Conservation (phyloP, 208 protist genomes). For the Kentomonas sorsogonicus region DNA sequence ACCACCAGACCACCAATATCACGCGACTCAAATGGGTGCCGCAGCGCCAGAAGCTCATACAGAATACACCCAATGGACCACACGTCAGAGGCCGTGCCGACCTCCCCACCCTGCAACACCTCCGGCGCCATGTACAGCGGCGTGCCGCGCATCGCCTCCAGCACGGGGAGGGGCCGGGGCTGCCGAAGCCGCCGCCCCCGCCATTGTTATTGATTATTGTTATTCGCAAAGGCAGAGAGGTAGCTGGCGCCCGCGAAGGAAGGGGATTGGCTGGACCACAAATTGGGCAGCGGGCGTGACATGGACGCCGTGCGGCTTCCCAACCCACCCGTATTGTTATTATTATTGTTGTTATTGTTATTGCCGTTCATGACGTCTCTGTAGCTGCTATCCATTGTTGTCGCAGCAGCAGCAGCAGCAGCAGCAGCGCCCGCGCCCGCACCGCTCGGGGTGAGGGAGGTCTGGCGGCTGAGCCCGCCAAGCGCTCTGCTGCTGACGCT, state of each 20-base stretch:
- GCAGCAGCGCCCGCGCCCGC: neutral
- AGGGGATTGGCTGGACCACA: too few relatives aligned
- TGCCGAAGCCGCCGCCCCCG: too few relatives aligned
- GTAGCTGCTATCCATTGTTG: neutral
- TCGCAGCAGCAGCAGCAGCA: neutral
- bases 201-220: too few relatives aligned
- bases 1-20: constrained; percentile 72
- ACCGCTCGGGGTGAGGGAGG: constrained; percentile 7
- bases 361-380: neutral
- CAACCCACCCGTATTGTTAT: too few relatives aligned
- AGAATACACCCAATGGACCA: constrained; percentile 92
- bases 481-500: constrained; percentile 12
- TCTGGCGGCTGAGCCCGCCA: constrained; percentile 6
- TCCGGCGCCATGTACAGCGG: constrained; percentile 94
- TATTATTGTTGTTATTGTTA: constrained; percentile 7
- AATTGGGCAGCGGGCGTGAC: too few relatives aligned
- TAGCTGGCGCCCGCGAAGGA: too few relatives aligned
- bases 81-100: constrained; percentile 72
- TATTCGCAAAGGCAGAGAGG: too few relatives aligned
- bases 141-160: constrained; percentile 86
- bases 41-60: constrained; percentile 82
- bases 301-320: too few relatives aligned
- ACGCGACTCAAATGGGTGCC: constrained; percentile 79
- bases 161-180: too few relatives aligned
- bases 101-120: constrained; percentile 68